Base-by-base conservation (phyloP, 1,284 basidiomycete genomes). In the Tranzscheliella williamsii region DNA sequence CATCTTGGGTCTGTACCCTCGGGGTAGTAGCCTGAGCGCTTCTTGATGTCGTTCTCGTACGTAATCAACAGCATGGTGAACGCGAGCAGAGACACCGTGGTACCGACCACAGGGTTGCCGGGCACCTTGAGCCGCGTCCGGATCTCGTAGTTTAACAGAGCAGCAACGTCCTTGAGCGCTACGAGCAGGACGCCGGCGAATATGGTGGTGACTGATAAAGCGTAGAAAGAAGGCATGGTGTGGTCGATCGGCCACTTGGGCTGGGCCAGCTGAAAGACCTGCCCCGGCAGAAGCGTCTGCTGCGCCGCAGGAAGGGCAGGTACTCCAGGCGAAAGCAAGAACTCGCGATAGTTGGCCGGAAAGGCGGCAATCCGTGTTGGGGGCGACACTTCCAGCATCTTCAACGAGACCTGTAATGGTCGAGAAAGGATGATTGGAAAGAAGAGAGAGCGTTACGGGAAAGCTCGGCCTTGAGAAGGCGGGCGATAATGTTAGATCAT, bases 1-100 rank as follows among this genome's bases (percentile, higher is more conserved):
- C 31, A 43, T 18, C 57, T 29, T 35, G 57, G 50, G 33, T 61
- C 57, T 17, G 46, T 31, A 6, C 29, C 41, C 12, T 61, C 57
- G 24, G 11, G n/a, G 17, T 61, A 61, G 20, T 54, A 61, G 1
- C 57, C 57, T 2, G 38, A 35, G 7, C 57, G 27, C 45, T 54
- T 61, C 42, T 43, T 49, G 33, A 61, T 53, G 27, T 61, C 57
- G 24, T 54, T 61, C 46, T 61, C 57, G 22, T 61, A 61, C 4
- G 50, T 50, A 27, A 61, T 49, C 4, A 49, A 23, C 5, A 53
- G 27, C 50, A 61, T 61, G 13, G 50, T 50, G 11, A 42, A 24
- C 4, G 57, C 57, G 3, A 61, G 38, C 35, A 61, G 27, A 15
- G 46, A 44, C 11, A 61, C 35, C n/a, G 39, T 35, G 31, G 37